phyloP scores from a whole-genome alignment of 352 stramenopile genomes.

The Phytophthora megakarya region DNA sequence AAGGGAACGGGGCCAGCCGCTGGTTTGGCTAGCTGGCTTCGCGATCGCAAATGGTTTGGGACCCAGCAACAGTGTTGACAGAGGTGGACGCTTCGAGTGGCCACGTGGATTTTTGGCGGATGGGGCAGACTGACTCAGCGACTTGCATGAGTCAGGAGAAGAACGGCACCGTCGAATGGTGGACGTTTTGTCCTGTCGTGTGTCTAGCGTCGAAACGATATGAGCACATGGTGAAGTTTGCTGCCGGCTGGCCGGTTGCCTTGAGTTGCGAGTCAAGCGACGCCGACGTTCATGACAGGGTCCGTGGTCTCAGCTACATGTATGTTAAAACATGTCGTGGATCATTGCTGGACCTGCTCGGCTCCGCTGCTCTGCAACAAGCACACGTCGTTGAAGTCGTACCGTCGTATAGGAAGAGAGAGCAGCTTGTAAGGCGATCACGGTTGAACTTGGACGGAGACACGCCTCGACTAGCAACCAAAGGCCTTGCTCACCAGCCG shows the following conservation, averaged over 20 bases:
- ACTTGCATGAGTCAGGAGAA: conserved; percentile 19
- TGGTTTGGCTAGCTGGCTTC: conserved; percentile 16
- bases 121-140: conserved; percentile 22
- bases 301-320: no score
- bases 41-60: conserved; percentile 16
- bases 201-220: background rate
- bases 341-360: conserved; percentile 1
- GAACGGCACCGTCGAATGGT: conserved; percentile 9
- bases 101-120: conserved; percentile 7
- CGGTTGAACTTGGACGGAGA: conserved; percentile 1
- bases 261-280: background rate
- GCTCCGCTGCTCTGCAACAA: conserved; percentile 20
- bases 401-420: conserved; percentile 5
- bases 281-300: background rate
- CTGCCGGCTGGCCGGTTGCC: no score
- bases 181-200: background rate
- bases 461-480: conserved; percentile 1
- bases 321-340: no score
- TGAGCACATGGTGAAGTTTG: conserved; percentile 13
- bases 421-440: background rate
- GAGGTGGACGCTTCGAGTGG: conserved; percentile 16
- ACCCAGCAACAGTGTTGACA: conserved; percentile 20
- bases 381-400: conserved; percentile 25
- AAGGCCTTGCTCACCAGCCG: background rate
- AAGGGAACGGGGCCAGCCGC: background rate